phyloP scores from a whole-genome alignment of 2,329 filamentous ascomycete genomes.

The Alternaria solani region DNA sequence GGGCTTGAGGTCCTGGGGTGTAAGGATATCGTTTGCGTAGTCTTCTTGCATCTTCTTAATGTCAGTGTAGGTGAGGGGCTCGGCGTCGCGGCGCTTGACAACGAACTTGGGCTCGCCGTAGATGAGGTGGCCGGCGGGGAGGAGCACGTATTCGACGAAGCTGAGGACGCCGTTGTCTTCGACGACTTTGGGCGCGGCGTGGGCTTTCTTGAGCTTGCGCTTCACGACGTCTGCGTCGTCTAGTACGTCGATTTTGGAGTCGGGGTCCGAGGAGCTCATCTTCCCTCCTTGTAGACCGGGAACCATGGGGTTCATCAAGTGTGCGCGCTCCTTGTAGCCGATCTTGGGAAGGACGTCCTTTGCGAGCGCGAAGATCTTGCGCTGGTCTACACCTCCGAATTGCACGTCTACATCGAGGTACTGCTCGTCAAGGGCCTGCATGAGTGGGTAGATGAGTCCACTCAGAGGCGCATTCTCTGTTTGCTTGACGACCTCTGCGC shows the following conservation, averaged over 20 bases:
- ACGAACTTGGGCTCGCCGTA: conserved; percentile 66
- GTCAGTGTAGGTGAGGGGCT: conserved; percentile 80
- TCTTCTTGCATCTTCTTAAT: conserved; percentile 80
- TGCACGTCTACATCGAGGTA: conserved; percentile 86
- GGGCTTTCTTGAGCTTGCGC: conserved; percentile 76
- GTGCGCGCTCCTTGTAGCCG: conserved; percentile 77
- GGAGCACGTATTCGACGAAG: conserved; percentile 85
- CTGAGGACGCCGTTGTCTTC: conserved; percentile 88
- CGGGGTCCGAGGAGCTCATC: conserved; percentile 74
- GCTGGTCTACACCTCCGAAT: conserved; percentile 80
- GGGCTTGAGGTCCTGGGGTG: conserved; percentile 87
- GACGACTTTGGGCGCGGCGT: conserved; percentile 75
- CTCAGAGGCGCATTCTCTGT: conserved; percentile 76
- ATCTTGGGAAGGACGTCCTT: conserved; percentile 85
- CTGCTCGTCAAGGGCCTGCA: conserved; percentile 88
- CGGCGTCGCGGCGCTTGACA: conserved; percentile 72
- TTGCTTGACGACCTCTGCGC: conserved; percentile 95
- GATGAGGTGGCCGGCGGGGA: conserved; percentile 76
- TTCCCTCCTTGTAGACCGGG: conserved; percentile 83
- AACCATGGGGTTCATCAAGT: conserved; percentile 88
- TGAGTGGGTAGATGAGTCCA: conserved; percentile 81
- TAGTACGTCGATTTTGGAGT: conserved; percentile 93
- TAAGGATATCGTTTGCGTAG: conserved; percentile 81
- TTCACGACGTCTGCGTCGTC: conserved; percentile 76
- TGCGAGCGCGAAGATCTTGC: conserved; percentile 87